Evolutionary conservation across 305 asterid species (phyloP).

Genomic region (Fraxinus dipetala): DNA sequence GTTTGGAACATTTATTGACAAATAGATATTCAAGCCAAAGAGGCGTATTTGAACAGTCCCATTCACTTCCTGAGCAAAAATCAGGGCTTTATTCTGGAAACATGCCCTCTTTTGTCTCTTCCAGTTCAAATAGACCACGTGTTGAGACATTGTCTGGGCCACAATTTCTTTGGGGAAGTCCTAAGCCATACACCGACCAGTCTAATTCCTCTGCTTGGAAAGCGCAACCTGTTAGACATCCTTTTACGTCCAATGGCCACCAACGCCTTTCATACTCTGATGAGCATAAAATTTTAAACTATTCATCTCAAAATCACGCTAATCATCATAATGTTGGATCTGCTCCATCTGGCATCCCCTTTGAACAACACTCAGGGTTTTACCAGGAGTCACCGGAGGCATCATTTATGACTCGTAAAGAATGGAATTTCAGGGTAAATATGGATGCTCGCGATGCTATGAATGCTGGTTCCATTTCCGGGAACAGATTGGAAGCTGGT

Average conservation of each 20-base stretch:
- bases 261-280: constrained; percentile 32
- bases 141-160: constrained; percentile 44
- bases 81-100: constrained; percentile 34
- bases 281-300: constrained; percentile 28
- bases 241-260: constrained; percentile 31
- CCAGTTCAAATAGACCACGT: constrained; percentile 40
- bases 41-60: constrained; percentile 36
- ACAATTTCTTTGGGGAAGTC: constrained; percentile 56
- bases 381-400: constrained; percentile 41
- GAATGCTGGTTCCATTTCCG: neutral
- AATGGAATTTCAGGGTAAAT: constrained; percentile 26
- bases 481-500: constrained; percentile 25
- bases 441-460: neutral
- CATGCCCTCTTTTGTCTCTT: constrained; percentile 43
- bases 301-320: constrained; percentile 11
- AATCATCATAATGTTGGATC: constrained; percentile 44
- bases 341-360: constrained; percentile 57
- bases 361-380: constrained; percentile 37
- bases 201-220: constrained; percentile 26
- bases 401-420: constrained; percentile 25
- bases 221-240: constrained; percentile 27
- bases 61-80: constrained; percentile 48
- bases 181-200: constrained; percentile 36
- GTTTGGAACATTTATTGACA: neutral
- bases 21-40: constrained; percentile 24